Conservation (phyloP, 2,329 filamentous ascomycete genomes). For the Colletotrichum eleusines region DNA sequence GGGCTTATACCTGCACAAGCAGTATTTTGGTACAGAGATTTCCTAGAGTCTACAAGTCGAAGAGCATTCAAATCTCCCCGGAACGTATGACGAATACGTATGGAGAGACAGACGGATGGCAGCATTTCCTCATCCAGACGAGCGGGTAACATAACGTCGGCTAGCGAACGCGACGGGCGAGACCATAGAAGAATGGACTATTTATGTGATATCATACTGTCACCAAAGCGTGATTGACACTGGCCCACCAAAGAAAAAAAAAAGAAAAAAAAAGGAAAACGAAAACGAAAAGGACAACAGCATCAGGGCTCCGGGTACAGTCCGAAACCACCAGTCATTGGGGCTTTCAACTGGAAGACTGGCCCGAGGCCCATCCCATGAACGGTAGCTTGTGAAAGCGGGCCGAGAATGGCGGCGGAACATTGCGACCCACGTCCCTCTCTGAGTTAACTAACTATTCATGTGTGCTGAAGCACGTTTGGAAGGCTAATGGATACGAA, state of each 20-base stretch:
- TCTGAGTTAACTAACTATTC: background rate
- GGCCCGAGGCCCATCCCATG: constrained; percentile 38
- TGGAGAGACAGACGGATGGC: constrained; percentile 12
- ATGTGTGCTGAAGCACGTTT: constrained; percentile 21
- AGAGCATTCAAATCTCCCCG: constrained; percentile 4
- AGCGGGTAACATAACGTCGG: constrained; percentile 20
- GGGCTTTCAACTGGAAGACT: constrained; percentile 6
- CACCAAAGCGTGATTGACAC: background rate
- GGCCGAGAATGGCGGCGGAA: constrained; percentile 27
- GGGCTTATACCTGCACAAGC: constrained; percentile 29
- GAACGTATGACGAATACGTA: constrained; percentile 21
- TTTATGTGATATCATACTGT: constrained; percentile 16
- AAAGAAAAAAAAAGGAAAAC: no score
- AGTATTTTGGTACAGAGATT: constrained; percentile 12
- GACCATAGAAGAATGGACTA: constrained; percentile 29
- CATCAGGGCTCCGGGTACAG: background rate
- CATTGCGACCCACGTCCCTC: constrained; percentile 16
- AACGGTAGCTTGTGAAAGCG: constrained; percentile 38
- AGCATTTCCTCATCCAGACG: constrained; percentile 34
- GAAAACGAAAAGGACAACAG: background rate
- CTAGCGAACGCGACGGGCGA: constrained; percentile 17
- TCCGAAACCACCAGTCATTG: background rate
- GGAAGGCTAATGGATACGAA: constrained; percentile 11
- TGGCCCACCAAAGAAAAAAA: no score
- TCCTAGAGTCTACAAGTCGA: background rate